phyloP scores from a whole-genome alignment of 148 eudicot species.

The Euryodendron excelsum region DNA sequence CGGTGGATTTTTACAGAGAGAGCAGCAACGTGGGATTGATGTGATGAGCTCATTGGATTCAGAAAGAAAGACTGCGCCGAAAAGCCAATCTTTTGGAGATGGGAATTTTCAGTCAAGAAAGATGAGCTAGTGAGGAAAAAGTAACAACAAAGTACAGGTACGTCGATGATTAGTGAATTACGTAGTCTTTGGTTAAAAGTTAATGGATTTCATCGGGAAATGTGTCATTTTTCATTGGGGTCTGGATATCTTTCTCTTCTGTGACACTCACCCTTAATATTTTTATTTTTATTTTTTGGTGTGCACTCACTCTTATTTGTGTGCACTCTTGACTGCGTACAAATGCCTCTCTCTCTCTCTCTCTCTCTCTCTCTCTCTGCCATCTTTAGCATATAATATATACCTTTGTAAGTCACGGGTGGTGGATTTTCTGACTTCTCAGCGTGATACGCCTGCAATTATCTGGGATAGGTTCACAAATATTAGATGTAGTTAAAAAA shows the following conservation, averaged over 20 bases:
- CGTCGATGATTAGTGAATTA: neutral
- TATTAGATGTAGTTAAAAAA: neutral
- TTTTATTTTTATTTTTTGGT: too few species aligned
- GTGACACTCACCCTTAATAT: too few species aligned
- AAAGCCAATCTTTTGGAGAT: conserved; percentile 24
- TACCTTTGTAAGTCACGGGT: too few species aligned
- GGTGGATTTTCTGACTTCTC: too few species aligned
- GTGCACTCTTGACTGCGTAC: too few species aligned
- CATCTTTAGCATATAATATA: too few species aligned
- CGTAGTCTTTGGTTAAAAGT: neutral
- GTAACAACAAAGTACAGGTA: conserved; percentile 13
- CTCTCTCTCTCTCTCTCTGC: too few species aligned
- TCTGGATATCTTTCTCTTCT: neutral
- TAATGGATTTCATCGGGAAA: neutral
- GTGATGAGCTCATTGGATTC: conserved; percentile 23
- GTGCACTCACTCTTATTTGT: too few species aligned
- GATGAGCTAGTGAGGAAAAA: neutral
- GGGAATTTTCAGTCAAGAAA: conserved; percentile 20
- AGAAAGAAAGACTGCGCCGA: conserved; percentile 20
- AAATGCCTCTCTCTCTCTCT: neutral
- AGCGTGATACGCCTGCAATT: neutral
- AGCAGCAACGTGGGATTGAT: conserved; percentile 9
- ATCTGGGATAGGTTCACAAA: neutral
- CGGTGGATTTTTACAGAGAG: conserved; percentile 28
- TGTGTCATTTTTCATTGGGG: conserved; percentile 6